These are phyloP conservation scores for Annona squamosa DNA, from an alignment of 164 flowering plant species.

Conservation along the genomic window DNA sequence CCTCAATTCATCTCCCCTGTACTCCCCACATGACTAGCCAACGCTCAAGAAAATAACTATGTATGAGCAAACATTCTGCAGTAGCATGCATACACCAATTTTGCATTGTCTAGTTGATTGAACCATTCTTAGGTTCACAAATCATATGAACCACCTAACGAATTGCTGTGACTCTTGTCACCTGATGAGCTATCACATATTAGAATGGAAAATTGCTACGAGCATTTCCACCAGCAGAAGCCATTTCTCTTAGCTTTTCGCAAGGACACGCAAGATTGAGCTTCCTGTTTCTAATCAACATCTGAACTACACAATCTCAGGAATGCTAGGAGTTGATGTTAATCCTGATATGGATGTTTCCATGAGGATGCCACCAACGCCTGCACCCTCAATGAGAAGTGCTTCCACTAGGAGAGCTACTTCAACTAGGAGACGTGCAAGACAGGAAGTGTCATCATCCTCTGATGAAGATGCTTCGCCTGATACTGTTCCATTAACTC, in stretches of 20 bases:
- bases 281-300: background rate
- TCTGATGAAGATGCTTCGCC: constrained; percentile 28
- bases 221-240: no score
- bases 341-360: constrained; percentile 29
- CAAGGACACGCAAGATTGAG: background rate
- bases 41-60: no score
- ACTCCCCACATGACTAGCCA: no score
- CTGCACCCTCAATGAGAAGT: constrained; percentile 27
- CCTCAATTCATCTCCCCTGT: no score
- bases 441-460: constrained; percentile 40
- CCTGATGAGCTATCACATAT: no score
- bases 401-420: constrained; percentile 37
- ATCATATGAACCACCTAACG: background rate
- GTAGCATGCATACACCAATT: no score
- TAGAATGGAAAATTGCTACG: no score
- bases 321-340: constrained; percentile 45
- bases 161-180: background rate
- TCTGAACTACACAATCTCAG: constrained; percentile 22
- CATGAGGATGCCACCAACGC: constrained; percentile 39
- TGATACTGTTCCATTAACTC: constrained; percentile 31
- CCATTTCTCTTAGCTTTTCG: no score
- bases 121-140: no score
- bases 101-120: no score
- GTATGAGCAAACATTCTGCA: no score
- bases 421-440: constrained; percentile 49